These are phyloP conservation scores for Gentiana macrophylla DNA, from an alignment of 257 asterid genomes.

Conservation along the genomic window DNA sequence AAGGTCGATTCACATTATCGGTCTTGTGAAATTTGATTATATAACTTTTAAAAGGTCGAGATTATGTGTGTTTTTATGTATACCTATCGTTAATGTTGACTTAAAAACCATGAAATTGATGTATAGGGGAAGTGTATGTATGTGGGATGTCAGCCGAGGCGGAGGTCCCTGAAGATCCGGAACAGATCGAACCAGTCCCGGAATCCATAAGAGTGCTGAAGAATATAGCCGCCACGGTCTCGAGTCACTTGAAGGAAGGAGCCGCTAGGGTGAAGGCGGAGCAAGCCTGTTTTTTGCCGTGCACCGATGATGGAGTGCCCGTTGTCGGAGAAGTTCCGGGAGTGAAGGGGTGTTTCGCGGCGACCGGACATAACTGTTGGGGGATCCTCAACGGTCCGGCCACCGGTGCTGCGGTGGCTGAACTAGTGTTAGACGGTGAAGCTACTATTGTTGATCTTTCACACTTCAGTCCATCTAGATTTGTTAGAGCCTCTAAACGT, in stretches of 20 bases:
- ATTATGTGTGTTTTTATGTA: no score
- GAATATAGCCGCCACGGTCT: slow-evolving; percentile 53
- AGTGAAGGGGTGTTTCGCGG: slow-evolving; percentile 61
- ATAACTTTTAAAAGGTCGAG: no score
- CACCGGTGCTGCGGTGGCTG: slow-evolving; percentile 78
- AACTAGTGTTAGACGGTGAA: slow-evolving; percentile 57
- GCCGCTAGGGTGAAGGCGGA: slow-evolving; percentile 62
- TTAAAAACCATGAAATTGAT: no score
- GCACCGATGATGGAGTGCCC: slow-evolving; percentile 67
- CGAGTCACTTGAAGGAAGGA: slow-evolving; percentile 67
- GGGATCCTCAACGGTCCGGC: slow-evolving; percentile 94
- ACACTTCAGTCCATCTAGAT: slow-evolving; percentile 50
- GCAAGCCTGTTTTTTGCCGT: slow-evolving; percentile 87
- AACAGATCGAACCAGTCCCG: slow-evolving; percentile 45
- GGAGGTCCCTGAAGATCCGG: slow-evolving; percentile 86
- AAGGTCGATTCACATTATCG: no score
- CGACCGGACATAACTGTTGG: slow-evolving; percentile 93
- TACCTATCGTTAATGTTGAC: no score
- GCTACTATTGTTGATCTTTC: slow-evolving; percentile 49
- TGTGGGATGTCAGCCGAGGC: slow-evolving; percentile 87
- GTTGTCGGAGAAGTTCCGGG: slow-evolving; percentile 80
- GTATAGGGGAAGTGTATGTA: slow-evolving; percentile 80
- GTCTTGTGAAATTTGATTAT: no score
- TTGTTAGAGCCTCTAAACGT: slow-evolving; percentile 16
- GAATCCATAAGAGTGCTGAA: slow-evolving; percentile 58